Percentiles rank a stretch among this genome's conserved stretches.
These are phyloP conservation scores for Aspergillus leporis DNA, from an alignment of 495 filamentous ascomycete species.

Conservation along the genomic window DNA sequence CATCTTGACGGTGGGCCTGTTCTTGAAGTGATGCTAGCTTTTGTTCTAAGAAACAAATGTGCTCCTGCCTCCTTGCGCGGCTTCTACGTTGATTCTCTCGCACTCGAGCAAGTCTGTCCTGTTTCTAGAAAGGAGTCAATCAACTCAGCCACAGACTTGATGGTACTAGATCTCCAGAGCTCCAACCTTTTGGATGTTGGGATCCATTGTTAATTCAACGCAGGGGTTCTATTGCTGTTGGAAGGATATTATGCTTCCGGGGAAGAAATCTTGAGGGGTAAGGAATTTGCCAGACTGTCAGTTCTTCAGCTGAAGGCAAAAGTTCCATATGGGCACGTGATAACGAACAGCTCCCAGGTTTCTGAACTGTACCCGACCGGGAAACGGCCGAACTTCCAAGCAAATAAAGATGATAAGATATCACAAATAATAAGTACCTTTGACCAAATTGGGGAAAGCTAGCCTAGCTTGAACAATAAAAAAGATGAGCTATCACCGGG, in stretches of 20 bases:
- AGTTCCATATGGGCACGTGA: background rate
- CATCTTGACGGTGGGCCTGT: conserved; percentile 34
- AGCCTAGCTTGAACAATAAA: too few species aligned
- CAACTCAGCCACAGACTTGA: background rate
- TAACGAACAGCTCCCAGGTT: background rate
- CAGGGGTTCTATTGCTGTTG: background rate
- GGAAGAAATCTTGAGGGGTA: background rate
- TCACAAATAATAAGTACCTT: too few species aligned
- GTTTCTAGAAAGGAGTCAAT: conserved; percentile 27
- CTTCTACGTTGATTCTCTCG: conserved; percentile 84
- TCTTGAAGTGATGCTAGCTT: conserved; percentile 60
- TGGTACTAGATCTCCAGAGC: background rate
- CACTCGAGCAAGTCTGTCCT: conserved; percentile 42
- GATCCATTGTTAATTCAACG: background rate
- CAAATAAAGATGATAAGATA: too few species aligned
- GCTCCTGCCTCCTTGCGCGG: conserved; percentile 73
- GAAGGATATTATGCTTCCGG: background rate
- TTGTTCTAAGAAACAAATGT: conserved; percentile 68
- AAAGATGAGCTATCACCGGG: background rate
- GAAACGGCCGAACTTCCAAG: too few species aligned
- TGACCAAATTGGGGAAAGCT: too few species aligned
- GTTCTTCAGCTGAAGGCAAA: background rate
- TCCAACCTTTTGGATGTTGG: conserved; percentile 1
- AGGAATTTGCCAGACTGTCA: background rate
- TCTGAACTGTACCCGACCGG: background rate